phyloP scores from a whole-genome alignment of 78 protist species.

The Dictyostelium brefeldianum region DNA sequence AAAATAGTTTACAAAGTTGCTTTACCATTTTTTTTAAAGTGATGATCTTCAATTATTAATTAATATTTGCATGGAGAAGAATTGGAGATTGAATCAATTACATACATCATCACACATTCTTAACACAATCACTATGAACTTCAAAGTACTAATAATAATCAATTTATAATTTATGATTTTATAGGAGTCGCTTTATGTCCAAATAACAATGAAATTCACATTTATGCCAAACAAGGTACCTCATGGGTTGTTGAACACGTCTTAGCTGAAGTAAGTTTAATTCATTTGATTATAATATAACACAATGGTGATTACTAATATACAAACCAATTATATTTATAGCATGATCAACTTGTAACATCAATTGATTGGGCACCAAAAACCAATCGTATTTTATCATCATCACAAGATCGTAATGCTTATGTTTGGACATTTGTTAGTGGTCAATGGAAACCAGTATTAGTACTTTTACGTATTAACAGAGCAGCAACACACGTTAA shows the following conservation, averaged over 20 bases:
- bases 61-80: neutral
- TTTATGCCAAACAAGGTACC: conserved; percentile 76
- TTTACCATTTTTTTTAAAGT: too few relatives aligned
- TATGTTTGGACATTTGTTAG: conserved; percentile 93
- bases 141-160: too few relatives aligned
- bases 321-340: neutral
- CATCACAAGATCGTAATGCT: conserved; percentile 97
- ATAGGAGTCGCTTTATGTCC: conserved; percentile 95
- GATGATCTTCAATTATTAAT: too few relatives aligned
- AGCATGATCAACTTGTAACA: conserved; percentile 96
- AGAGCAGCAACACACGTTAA: conserved; percentile 94
- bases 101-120: neutral
- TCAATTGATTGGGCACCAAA: conserved; percentile 95
- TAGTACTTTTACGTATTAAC: conserved; percentile 94
- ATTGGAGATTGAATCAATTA: neutral
- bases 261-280: conserved; percentile 74
- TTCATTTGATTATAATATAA: neutral
- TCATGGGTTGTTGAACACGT: conserved; percentile 47
- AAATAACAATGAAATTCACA: conserved; percentile 87
- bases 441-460: conserved; percentile 93
- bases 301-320: conserved; percentile 8
- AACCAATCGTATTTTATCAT: conserved; percentile 93
- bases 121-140: neutral
- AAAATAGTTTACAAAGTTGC: neutral
- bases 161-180: neutral